A percentile compares a stretch with the other conserved stretches of the same genome.
phyloP scores from a whole-genome alignment of 1,284 basidiomycete genomes.

The Schizopora paradoxa region DNA sequence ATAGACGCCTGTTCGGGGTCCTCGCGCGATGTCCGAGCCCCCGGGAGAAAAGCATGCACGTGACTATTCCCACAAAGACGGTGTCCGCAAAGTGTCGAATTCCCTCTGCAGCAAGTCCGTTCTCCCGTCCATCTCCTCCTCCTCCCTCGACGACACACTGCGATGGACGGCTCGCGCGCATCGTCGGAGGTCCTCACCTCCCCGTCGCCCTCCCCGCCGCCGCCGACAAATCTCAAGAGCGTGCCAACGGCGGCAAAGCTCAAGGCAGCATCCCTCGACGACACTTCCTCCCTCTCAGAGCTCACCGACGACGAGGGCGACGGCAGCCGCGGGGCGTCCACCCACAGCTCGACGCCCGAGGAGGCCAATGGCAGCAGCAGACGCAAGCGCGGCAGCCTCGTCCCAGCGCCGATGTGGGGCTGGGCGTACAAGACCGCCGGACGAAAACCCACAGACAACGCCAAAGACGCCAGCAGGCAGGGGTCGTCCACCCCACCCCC shows the following conservation, averaged over 20 bases:
- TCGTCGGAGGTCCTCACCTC: conserved; percentile 63
- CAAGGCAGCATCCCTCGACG: conserved; percentile 36
- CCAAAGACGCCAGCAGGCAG: conserved; percentile 23
- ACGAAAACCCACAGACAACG: conserved; percentile 20
- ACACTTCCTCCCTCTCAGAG: conserved; percentile 72
- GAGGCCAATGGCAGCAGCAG: conserved; percentile 18
- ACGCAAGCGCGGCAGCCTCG: conserved; percentile 56
- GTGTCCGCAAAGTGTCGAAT: background rate
- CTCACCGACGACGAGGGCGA: conserved; percentile 71
- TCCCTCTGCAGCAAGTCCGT: background rate
- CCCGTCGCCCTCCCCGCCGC: conserved; percentile 44
- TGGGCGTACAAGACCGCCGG: conserved; percentile 53
- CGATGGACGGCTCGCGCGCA: conserved; percentile 49
- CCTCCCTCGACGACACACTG: conserved; percentile 27
- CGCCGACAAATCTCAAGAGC: conserved; percentile 22
- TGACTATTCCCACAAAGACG: background rate
- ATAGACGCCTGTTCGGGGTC: background rate
- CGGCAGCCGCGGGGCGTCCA: conserved; percentile 10
- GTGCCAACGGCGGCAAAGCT: conserved; percentile 16
- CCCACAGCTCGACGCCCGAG: conserved; percentile 1
- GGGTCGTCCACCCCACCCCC: conserved; percentile 25
- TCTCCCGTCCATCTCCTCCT: background rate
- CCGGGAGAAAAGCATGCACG: no score
- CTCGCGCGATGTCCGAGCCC: background rate
- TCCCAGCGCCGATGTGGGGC: conserved; percentile 72